phyloP scores from a whole-genome alignment of 2,329 filamentous ascomycete species.

The Microsporum ferrugineum region DNA sequence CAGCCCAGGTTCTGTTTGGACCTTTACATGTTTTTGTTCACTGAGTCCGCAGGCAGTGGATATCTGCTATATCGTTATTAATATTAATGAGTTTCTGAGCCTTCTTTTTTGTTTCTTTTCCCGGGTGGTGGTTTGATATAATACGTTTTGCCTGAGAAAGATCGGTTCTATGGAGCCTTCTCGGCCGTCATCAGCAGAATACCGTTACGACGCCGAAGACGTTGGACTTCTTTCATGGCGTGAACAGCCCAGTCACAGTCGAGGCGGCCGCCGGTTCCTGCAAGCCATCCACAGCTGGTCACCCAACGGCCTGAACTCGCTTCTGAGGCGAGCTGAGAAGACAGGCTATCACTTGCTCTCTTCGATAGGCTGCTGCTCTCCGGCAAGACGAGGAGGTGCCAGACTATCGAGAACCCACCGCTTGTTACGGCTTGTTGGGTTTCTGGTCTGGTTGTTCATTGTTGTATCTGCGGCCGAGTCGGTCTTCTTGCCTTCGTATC shows the following conservation, averaged over 20 bases:
- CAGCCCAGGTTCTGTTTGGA: neutral
- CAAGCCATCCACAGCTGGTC: neutral
- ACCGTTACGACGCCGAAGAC: neutral
- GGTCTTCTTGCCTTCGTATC: slow-evolving; percentile 9
- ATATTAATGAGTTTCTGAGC: neutral
- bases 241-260: neutral
- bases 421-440: neutral
- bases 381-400: neutral
- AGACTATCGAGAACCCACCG: neutral
- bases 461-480: slow-evolving; percentile 6
- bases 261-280: neutral
- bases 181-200: neutral
- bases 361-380: neutral
- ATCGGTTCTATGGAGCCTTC: neutral
- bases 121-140: neutral
- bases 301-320: neutral
- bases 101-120: neutral
- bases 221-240: neutral
- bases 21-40: too few species aligned
- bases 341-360: neutral
- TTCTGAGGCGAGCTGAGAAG: neutral
- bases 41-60: neutral
- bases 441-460: slow-evolving; percentile 4
- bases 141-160: too few species aligned
- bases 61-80: neutral